phyloP scores from a whole-genome alignment of 177 flowering plant genomes.

The Telopea speciosissima region DNA sequence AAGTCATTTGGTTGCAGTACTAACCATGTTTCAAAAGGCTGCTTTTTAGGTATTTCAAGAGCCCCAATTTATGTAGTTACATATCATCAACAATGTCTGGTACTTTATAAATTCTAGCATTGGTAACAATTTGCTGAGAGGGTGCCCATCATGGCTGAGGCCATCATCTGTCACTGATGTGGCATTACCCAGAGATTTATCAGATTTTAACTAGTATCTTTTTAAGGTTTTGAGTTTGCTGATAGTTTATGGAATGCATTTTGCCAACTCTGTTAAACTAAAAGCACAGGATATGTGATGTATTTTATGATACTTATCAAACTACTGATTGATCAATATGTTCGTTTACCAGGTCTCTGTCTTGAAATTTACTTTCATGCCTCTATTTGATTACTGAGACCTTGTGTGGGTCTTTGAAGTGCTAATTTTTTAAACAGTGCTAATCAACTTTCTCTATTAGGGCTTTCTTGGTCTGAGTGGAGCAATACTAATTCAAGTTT shows the following conservation, averaged over 20 bases:
- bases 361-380: not conserved
- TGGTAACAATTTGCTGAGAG: too few species aligned
- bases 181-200: too few species aligned
- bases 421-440: not conserved
- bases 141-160: too few species aligned
- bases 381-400: too few species aligned
- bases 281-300: not conserved
- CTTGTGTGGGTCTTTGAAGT: not conserved
- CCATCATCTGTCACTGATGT: too few species aligned
- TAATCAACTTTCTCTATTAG: constrained; percentile 31
- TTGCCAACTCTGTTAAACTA: not conserved
- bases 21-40: not conserved
- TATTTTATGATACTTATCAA: not conserved
- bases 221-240: too few species aligned
- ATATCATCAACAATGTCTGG: too few species aligned
- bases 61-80: not conserved
- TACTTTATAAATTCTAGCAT: too few species aligned
- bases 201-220: too few species aligned
- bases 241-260: too few species aligned
- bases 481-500: constrained; percentile 73
- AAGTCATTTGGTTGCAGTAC: too few species aligned
- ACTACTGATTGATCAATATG: not conserved
- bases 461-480: constrained; percentile 94
- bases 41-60: not conserved
- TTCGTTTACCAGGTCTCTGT: not conserved